A percentile compares a stretch with the other conserved stretches of the same genome.
Conservation (phyloP, 2,329 filamentous ascomycete species). For the Cercospora janseana region DNA sequence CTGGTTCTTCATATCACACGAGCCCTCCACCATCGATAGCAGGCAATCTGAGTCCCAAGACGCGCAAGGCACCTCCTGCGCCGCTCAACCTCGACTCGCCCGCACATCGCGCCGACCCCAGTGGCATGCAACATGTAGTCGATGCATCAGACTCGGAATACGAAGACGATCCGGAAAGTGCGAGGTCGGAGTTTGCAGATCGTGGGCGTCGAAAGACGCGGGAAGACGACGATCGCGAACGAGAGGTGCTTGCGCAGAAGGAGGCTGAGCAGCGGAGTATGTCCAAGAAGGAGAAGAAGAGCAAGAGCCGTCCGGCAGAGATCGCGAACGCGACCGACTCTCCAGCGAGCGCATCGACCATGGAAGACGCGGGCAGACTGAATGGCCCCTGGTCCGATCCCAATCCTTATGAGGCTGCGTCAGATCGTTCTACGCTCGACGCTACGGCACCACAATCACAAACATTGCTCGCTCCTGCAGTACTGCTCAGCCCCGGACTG, state of each 20-base stretch:
- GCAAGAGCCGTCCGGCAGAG: constrained; percentile 47
- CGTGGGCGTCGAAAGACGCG: constrained; percentile 79
- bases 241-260: constrained; percentile 65
- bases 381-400: constrained; percentile 26
- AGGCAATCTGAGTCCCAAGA: constrained; percentile 28
- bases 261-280: constrained; percentile 65
- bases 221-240: constrained; percentile 79
- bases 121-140: constrained; percentile 37
- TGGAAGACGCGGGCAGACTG: constrained; percentile 12
- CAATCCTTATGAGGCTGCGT: constrained; percentile 32
- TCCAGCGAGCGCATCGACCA: constrained; percentile 14
- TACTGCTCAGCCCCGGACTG: constrained; percentile 60
- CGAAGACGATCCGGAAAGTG: constrained; percentile 64
- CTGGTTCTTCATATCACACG: constrained; percentile 18
- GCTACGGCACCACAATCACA: constrained; percentile 27
- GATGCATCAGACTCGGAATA: constrained; percentile 73
- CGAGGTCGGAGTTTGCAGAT: constrained; percentile 33
- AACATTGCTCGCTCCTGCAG: constrained; percentile 44
- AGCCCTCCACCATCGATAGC: constrained; percentile 23
- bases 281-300: constrained; percentile 69
- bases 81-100: constrained; percentile 64
- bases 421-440: constrained; percentile 32
- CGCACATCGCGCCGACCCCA: constrained; percentile 18
- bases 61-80: constrained; percentile 79
- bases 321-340: constrained; percentile 16